These are phyloP conservation scores for Cystoderma amianthinum DNA, from an alignment of 768 basidiomycete genomes.

Conservation along the genomic window DNA sequence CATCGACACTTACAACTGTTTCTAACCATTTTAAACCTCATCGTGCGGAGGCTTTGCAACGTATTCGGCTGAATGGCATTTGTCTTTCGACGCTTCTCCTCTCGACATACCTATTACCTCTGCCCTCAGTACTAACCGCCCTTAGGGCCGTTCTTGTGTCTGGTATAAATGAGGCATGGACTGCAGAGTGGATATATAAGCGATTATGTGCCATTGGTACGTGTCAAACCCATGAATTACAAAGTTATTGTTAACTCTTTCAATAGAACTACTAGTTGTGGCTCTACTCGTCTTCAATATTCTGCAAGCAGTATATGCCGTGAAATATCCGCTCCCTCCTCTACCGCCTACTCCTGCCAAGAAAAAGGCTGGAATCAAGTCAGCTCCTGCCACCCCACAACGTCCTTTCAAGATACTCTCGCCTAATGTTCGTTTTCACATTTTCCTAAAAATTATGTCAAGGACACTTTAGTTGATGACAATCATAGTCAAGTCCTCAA, in stretches of 20 bases:
- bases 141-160: conserved; percentile 16
- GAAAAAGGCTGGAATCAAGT: conserved; percentile 17
- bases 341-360: conserved; percentile 25
- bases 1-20: conserved; percentile 12
- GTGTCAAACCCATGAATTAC: conserved; percentile 5
- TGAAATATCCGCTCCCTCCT: conserved; percentile 35
- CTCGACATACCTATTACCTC: conserved; percentile 30
- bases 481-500: conserved; percentile 30
- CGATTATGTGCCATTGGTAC: conserved; percentile 33
- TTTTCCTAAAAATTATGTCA: too few relatives aligned
- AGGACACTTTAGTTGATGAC: neutral
- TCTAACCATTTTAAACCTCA: conserved; percentile 34
- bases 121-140: conserved; percentile 30
- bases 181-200: conserved; percentile 26
- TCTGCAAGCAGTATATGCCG: conserved; percentile 29
- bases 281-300: conserved; percentile 31
- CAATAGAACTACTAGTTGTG: conserved; percentile 24
- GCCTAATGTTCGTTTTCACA: conserved; percentile 24
- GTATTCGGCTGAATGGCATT: conserved; percentile 32
- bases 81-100: conserved; percentile 23
- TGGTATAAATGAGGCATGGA: conserved; percentile 19
- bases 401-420: conserved; percentile 31
- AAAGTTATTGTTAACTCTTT: conserved; percentile 1
- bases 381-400: conserved; percentile 21
- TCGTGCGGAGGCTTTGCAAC: conserved; percentile 34